Percentiles rank a stretch among this genome's conserved stretches.
Conservation (phyloP, 305 asterid species). For the Plantago coronopus region DNA sequence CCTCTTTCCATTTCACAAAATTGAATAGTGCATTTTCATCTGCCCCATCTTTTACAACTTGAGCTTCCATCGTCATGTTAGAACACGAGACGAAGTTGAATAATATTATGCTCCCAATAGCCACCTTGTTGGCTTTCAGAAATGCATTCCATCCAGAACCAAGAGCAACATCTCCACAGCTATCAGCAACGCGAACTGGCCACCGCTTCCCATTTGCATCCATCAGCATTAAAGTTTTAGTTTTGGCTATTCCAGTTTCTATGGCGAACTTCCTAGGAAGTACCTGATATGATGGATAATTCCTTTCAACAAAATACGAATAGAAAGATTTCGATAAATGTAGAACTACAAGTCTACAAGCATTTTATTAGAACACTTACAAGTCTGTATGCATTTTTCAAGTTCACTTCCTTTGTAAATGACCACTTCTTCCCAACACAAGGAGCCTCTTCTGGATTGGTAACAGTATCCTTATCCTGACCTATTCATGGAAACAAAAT, state of each 20-base stretch:
- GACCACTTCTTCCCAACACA: not conserved
- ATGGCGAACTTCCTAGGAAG: constrained; percentile 7
- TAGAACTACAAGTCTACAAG: not conserved
- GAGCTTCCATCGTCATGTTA: not conserved
- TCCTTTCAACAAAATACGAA: not conserved
- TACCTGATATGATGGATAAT: not conserved
- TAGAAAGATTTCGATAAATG: not conserved
- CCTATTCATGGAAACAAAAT: not conserved
- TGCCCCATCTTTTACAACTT: not conserved
- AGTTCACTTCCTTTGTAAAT: not conserved
- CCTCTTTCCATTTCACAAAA: not conserved
- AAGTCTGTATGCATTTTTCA: not conserved
- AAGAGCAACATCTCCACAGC: not conserved
- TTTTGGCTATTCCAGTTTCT: not conserved
- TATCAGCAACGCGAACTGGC: not conserved
- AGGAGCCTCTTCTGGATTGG: not conserved
- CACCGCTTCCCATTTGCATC: constrained; percentile 2
- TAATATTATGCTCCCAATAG: not conserved
- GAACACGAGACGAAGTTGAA: not conserved
- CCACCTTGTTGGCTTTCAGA: not conserved
- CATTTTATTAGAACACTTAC: not conserved
- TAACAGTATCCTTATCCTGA: not conserved
- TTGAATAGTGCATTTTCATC: not conserved
- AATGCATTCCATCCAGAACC: constrained; percentile 1
- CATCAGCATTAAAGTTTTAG: not conserved